These are phyloP conservation scores for Fusarium humuli DNA, from an alignment of 2,329 filamentous ascomycete genomes.

Conservation along the genomic window DNA sequence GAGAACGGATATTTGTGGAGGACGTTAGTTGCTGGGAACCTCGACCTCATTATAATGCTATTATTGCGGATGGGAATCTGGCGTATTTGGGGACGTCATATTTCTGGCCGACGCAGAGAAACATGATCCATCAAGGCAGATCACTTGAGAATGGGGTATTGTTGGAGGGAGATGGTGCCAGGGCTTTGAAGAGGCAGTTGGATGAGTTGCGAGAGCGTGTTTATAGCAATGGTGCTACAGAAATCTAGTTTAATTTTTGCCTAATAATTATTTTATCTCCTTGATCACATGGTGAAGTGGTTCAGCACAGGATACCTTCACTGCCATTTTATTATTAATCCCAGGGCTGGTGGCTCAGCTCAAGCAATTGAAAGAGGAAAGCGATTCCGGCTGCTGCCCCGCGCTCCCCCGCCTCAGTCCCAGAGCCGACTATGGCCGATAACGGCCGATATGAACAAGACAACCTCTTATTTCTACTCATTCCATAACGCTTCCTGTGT, in stretches of 20 bases:
- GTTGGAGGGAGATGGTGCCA: neutral
- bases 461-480: neutral
- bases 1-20: neutral
- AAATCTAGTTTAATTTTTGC: too few relatives aligned
- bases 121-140: slow-evolving; percentile 15
- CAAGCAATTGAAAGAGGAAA: neutral
- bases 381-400: neutral
- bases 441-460: neutral
- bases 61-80: slow-evolving; percentile 7
- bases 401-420: neutral
- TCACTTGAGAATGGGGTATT: slow-evolving; percentile 18
- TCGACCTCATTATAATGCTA: neutral
- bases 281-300: too few relatives aligned
- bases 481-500: neutral
- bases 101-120: slow-evolving; percentile 14
- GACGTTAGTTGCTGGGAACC: slow-evolving; percentile 15
- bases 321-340: neutral
- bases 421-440: neutral
- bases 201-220: neutral
- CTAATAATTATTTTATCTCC: too few relatives aligned
- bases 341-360: neutral
- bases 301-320: too few relatives aligned
- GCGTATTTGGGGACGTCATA: neutral
- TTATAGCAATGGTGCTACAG: neutral
- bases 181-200: neutral